Conservation (phyloP, 164 flowering plant species). For the Stephania yunnanensis region DNA sequence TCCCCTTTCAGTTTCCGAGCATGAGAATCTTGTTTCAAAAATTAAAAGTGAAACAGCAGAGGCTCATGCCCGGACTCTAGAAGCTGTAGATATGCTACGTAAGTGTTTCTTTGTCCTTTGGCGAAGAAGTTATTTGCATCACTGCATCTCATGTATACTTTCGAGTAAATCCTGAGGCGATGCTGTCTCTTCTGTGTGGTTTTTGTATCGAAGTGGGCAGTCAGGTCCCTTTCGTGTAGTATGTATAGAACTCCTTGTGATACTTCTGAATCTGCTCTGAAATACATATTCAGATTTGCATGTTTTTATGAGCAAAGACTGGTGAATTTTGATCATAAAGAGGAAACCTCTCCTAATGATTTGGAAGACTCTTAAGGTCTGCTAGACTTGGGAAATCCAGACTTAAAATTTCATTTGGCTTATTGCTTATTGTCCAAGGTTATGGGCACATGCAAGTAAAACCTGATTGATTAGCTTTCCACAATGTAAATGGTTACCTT, state of each 20-base stretch:
- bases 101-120: slow-evolving; percentile 24
- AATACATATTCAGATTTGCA: background rate
- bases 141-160: background rate
- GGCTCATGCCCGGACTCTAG: slow-evolving; percentile 51
- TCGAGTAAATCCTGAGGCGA: background rate
- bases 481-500: background rate
- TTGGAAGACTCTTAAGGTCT: background rate
- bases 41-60: slow-evolving; percentile 43
- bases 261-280: background rate
- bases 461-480: background rate
- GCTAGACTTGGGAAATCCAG: background rate
- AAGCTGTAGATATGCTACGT: slow-evolving; percentile 31
- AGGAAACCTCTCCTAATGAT: background rate
- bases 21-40: slow-evolving; percentile 44
- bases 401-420: background rate
- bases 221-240: background rate
- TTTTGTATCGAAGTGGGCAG: background rate
- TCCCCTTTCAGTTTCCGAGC: slow-evolving; percentile 51
- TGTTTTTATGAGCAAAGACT: background rate
- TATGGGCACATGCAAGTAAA: background rate
- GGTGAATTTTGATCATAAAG: background rate
- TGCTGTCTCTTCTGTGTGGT: background rate
- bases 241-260: background rate
- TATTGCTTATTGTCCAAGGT: background rate
- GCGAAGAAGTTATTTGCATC: background rate